Base-by-base conservation (phyloP, 768 basidiomycete species). In the Myochromella boudieri region DNA sequence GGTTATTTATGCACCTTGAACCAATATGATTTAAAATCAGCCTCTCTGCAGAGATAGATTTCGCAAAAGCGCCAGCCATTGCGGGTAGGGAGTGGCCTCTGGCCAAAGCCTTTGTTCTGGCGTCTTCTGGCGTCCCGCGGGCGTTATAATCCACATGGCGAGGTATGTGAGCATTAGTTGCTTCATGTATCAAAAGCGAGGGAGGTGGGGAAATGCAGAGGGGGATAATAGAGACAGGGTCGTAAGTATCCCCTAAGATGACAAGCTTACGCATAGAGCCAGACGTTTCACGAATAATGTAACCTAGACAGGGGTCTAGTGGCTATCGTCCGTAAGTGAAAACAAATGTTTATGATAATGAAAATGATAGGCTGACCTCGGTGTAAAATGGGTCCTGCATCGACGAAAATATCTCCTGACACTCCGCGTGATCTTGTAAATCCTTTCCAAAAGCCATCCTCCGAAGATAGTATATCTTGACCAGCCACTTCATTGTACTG, bases 131-230 rank as follows among this genome's bases (percentile, higher is more conserved):
- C 21, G 68, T 68, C 43, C 75, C 71, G 43, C 61, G 74, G 24
- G 77, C 66, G 7, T 66, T 69, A 7, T 70, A 65, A 60, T 84
- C 82, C 44, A 86, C 73, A 38, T 70, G 56, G 2, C 49, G 59
- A 0, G 86, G 82, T 28, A 94, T 79, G 53, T 75, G 76, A 0
- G 85, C 82, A 58, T 93, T 90, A 2, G 88, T 91, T 1, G 85
- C 81, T 65, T 94, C 91, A 62, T 94, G 92, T n/a, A 93, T 71
- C 15, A 93, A 74, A n/a, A 93, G 70, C 22, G 83, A 79, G 18
- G 77, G 74, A 3, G 75, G 59, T 37, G 79, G 71, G 21, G 66
- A 59, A 36, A 55, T 55, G 61, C 78, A 78, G 18, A 89, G 74
- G 8, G 80, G 80, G n/a, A 76, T 64, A 40, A 88, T 76, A 1